phyloP scores from a whole-genome alignment of 176 grass and related monocot genomes.

The Oryza meridionalis region DNA sequence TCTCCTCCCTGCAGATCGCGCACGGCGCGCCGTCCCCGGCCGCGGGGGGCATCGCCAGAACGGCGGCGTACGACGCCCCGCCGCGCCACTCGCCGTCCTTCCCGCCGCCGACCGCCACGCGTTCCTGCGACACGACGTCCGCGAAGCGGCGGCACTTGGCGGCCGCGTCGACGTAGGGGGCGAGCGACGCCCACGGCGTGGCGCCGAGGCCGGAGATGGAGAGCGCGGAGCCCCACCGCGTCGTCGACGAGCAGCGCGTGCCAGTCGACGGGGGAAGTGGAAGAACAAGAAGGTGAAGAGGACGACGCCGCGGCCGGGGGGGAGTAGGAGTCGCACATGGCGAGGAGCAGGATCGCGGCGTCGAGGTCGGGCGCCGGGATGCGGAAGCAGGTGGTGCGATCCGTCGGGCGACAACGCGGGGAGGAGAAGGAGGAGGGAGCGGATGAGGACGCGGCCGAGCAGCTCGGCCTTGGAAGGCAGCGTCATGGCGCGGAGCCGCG shows the following conservation, averaged over 20 bases:
- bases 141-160: conserved; percentile 79
- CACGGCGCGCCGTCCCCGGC: conserved; percentile 58
- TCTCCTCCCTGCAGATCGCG: conserved; percentile 85
- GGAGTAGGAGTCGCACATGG: conserved; percentile 84
- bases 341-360: conserved; percentile 74
- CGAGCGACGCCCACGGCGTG: conserved; percentile 64
- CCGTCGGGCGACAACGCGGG: conserved; percentile 43
- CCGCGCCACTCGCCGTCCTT: conserved; percentile 28
- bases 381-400: conserved; percentile 42
- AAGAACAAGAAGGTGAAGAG: background rate
- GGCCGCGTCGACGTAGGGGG: conserved; percentile 66
- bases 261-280: conserved; percentile 54
- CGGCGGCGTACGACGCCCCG: conserved; percentile 49
- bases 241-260: conserved; percentile 59
- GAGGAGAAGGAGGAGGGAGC: conserved; percentile 65
- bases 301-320: background rate
- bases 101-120: background rate
- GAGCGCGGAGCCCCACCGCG: conserved; percentile 46
- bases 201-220: conserved; percentile 68
- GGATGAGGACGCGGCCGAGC: conserved; percentile 78
- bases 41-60: conserved; percentile 50
- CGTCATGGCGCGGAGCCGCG: conserved; percentile 63
- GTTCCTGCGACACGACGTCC: conserved; percentile 47
- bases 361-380: conserved; percentile 61
- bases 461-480: conserved; percentile 66